These are phyloP conservation scores for Henningerozyma blattae DNA, from an alignment of 805 yeast species.

Conservation along the genomic window DNA sequence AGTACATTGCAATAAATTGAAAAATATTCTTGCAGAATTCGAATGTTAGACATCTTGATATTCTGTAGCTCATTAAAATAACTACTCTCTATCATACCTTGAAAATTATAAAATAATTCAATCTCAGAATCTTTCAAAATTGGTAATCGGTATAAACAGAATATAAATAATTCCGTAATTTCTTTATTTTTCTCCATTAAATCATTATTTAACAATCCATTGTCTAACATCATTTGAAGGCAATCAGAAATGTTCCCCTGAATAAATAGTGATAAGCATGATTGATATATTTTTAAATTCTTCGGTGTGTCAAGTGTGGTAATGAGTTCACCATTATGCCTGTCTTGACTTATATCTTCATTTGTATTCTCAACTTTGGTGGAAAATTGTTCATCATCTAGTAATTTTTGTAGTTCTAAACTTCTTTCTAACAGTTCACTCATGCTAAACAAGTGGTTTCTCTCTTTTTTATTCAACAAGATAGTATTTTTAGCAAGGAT, in stretches of 20 bases:
- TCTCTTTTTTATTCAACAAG: no score
- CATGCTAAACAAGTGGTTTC: no score
- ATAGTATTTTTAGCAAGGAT: no score
- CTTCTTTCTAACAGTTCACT: no score
- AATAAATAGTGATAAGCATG: slow-evolving; percentile 12
- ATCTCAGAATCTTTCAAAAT: no score
- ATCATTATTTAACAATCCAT: slow-evolving; percentile 6
- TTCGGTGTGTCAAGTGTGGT: no score
- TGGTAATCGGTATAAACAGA: background rate
- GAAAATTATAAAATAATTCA: background rate
- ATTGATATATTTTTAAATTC: no score
- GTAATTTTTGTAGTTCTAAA: slow-evolving; percentile 10
- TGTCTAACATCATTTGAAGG: slow-evolving; percentile 11
- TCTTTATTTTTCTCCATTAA: slow-evolving; percentile 1
- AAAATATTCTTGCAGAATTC: no score
- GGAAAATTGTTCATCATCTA: slow-evolving; percentile 11
- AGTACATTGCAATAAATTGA: no score
- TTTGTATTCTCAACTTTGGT: background rate
- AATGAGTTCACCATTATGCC: no score
- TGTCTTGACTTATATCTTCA: background rate
- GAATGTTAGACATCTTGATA: no score
- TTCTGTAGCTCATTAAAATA: no score
- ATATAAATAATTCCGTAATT: slow-evolving; percentile 7
- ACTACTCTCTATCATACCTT: background rate
- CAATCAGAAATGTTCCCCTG: slow-evolving; percentile 13